Conservation (phyloP, 192 early-diverging fungal species). For the Coemansia sp. region DNA sequence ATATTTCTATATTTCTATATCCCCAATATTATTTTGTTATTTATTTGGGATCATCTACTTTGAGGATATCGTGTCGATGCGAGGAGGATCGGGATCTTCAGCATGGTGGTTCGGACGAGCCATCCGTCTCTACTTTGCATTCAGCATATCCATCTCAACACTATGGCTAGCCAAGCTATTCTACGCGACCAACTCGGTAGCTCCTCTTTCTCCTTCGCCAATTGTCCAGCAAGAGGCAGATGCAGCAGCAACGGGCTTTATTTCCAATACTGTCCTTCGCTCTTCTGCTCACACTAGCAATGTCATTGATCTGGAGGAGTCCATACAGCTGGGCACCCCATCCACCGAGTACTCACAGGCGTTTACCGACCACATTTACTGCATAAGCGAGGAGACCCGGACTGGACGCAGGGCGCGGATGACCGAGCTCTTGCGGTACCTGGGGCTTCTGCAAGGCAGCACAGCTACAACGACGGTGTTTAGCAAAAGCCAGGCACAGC, state of each 20-base stretch:
- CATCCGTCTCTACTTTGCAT: conserved; percentile 41
- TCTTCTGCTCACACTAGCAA: background rate
- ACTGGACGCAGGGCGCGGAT: conserved; percentile 42
- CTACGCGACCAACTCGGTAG: conserved; percentile 3
- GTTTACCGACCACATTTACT: conserved; percentile 52
- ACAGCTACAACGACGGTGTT: conserved; percentile 12
- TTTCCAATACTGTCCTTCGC: background rate
- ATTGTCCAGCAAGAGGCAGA: background rate
- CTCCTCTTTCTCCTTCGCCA: background rate
- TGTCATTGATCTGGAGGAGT: background rate
- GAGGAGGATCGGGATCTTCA: conserved; percentile 19
- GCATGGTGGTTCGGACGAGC: conserved; percentile 54
- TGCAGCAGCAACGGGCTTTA: background rate
- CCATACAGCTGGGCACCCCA: conserved; percentile 10
- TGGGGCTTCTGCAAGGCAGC: conserved; percentile 29
- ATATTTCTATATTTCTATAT: background rate
- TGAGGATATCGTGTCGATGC: conserved; percentile 7
- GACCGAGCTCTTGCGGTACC: conserved; percentile 31
- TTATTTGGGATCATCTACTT: background rate
- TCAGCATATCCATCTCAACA: conserved; percentile 33
- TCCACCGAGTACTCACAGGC: conserved; percentile 16
- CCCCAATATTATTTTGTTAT: background rate
- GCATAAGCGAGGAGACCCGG: conserved; percentile 22
- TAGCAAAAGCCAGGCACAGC: conserved; percentile 13
- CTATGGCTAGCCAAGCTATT: conserved; percentile 33